These are phyloP conservation scores for Rubia tinctorum DNA, from an alignment of 305 asterid genomes.

Conservation along the genomic window DNA sequence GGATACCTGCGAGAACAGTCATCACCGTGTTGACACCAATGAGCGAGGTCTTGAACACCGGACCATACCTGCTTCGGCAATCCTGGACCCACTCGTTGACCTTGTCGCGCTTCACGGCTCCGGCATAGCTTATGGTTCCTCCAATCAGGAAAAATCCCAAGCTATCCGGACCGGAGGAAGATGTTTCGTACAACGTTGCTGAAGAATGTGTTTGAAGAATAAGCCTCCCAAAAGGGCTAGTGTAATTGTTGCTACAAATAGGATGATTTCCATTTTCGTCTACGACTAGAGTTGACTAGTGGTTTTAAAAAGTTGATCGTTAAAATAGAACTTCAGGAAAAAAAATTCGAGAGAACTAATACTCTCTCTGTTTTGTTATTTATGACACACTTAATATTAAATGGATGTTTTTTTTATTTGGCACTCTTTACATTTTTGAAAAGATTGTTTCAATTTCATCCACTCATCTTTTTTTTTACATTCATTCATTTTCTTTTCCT, in stretches of 20 bases:
- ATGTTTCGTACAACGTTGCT: background rate
- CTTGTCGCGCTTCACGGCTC: conserved; percentile 10
- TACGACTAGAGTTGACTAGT: too few relatives aligned
- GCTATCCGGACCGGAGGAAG: conserved; percentile 10
- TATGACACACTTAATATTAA: too few relatives aligned
- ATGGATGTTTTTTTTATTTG: too few relatives aligned
- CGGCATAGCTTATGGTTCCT: conserved; percentile 6
- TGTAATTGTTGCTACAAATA: background rate
- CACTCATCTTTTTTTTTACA: too few relatives aligned
- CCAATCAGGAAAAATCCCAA: conserved; percentile 7
- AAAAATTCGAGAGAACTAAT: too few relatives aligned
- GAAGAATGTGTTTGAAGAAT: background rate
- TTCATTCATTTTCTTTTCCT: too few relatives aligned
- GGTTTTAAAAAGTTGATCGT: too few relatives aligned
- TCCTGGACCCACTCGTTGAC: conserved; percentile 9
- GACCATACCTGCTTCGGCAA: background rate
- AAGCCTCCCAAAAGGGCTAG: background rate
- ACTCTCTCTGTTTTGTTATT: too few relatives aligned
- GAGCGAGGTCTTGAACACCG: conserved; percentile 10
- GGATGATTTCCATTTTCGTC: too few relatives aligned
- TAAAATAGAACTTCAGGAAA: too few relatives aligned
- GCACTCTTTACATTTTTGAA: too few relatives aligned
- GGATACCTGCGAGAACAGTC: background rate
- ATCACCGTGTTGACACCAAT: conserved; percentile 11
- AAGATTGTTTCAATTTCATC: too few relatives aligned